Evolutionary conservation across 1,284 basidiomycete species (phyloP), one percentile per base, ranked within the genome.

Genomic region (Tetrapyrgos nigripes): DNA sequence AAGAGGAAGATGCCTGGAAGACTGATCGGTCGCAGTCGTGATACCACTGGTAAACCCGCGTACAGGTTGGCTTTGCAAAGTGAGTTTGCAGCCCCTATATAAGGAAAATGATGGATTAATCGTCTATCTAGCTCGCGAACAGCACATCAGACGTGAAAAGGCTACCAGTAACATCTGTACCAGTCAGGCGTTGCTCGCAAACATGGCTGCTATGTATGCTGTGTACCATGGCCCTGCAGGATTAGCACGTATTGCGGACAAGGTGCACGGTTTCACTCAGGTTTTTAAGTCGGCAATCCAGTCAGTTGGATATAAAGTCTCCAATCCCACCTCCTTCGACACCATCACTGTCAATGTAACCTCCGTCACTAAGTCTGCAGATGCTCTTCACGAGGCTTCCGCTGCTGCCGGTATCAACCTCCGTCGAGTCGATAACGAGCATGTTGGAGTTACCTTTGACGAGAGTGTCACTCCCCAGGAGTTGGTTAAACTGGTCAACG

Each of bases 1-100:
- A 99, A 98, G 84, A 84, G 97, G 62, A 97, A 96, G 80, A 97
- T 98, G 89, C 97, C 97, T 21, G 97, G 97, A 60, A 86, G 97
- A 63, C 79, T 99, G 56, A 94, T 99, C 69, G 97, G 97, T 55
- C 82, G 92, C 26, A 96, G 93, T 74, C 91, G 91, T 64, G 97
- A 98, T 73, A 79, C 84, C 2, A 81, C 88, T 62, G 97, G 96
- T 3, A 87, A 90, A 60, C 88, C 90, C 24, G 97, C 96, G 2
- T 98, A 98, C 72, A 86, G 97, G 43, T 79, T 99, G 53, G 94
- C 97, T 9, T 79, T 99, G 51, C 97, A 99, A 77, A 98, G 92
- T 95, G 62, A 75, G 88, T 75, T 35, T 33, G 19, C 23, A 28
- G 19, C 17, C 40, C 21, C 43, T 72, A 60, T 29, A 53, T 29